phyloP scores from a whole-genome alignment of 768 basidiomycete species.

The Boletus rubescentipes region DNA sequence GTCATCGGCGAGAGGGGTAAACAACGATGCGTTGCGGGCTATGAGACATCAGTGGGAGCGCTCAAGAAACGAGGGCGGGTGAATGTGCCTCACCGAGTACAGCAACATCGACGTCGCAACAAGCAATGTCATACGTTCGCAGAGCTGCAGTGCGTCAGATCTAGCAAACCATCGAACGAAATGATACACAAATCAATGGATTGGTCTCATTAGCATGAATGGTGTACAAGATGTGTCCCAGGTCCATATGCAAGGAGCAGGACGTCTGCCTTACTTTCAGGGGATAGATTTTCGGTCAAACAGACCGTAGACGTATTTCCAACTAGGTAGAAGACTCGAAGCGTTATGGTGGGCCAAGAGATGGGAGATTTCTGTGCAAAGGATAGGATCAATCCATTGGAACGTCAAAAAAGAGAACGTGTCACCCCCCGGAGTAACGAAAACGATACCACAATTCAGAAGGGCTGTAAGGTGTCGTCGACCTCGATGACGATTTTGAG shows the following conservation, averaged over 20 bases:
- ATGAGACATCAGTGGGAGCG: background rate
- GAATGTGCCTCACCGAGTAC: slow-evolving; percentile 21
- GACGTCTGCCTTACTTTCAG: slow-evolving; percentile 37
- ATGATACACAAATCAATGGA: slow-evolving; percentile 6
- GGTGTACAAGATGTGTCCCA: slow-evolving; percentile 51
- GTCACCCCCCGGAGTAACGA: background rate
- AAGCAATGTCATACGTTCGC: slow-evolving; percentile 28
- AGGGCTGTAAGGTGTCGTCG: background rate
- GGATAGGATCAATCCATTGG: background rate
- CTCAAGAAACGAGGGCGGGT: too few relatives aligned
- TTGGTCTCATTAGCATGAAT: slow-evolving; percentile 23
- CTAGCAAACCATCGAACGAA: background rate
- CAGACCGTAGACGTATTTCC: slow-evolving; percentile 57
- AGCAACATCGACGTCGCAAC: slow-evolving; percentile 30
- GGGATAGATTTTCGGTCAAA: slow-evolving; percentile 46
- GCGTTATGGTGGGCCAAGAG: slow-evolving; percentile 25
- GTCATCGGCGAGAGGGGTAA: slow-evolving; percentile 26
- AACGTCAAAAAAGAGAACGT: too few relatives aligned
- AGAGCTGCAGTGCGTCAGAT: slow-evolving; percentile 7
- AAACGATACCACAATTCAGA: background rate
- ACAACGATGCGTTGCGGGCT: slow-evolving; percentile 30
- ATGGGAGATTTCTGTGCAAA: slow-evolving; percentile 14
- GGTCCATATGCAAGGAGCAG: slow-evolving; percentile 59
- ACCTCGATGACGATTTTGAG: background rate
- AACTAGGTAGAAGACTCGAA: slow-evolving; percentile 58